Conservation (phyloP, 1,284 basidiomycete genomes). For the Polyporus tsugae region DNA sequence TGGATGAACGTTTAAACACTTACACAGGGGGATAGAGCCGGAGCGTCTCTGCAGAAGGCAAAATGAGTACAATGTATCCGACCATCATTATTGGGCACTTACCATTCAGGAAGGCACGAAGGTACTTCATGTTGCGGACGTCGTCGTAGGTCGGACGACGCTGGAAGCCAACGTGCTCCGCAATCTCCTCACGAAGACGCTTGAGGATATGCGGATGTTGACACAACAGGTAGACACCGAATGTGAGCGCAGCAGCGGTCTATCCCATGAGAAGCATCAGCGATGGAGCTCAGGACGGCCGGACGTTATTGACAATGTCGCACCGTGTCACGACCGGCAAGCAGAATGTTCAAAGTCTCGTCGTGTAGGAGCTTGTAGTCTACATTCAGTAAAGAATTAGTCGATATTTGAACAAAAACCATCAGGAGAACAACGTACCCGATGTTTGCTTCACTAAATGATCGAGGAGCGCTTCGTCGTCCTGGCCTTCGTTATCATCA, state of each 20-base stretch:
- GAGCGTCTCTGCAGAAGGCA: constrained; percentile 37
- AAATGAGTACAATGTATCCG: background rate
- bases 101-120: constrained; percentile 47
- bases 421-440: constrained; percentile 46
- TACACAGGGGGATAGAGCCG: constrained; percentile 44
- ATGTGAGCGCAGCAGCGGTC: constrained; percentile 44
- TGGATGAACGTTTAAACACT: constrained; percentile 24
- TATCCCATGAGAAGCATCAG: background rate
- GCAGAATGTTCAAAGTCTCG: constrained; percentile 75
- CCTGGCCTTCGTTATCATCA: constrained; percentile 55
- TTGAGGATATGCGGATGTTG: constrained; percentile 42
- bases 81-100: constrained; percentile 2
- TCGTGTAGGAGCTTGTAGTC: constrained; percentile 69
- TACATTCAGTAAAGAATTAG: constrained; percentile 34
- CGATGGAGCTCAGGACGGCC: background rate
- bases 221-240: constrained; percentile 42
- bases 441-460: constrained; percentile 70
- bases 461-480: constrained; percentile 64
- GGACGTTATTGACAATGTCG: background rate
- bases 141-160: constrained; percentile 40
- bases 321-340: constrained; percentile 79
- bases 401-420: background rate
- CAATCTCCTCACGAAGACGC: constrained; percentile 37
- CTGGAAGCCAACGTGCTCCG: constrained; percentile 30
- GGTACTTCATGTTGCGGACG: constrained; percentile 40